Percentiles rank a stretch among this genome's conserved stretches.
phyloP scores from a whole-genome alignment of 2,329 filamentous ascomycete genomes.

The Exutisphaerella laricina region DNA sequence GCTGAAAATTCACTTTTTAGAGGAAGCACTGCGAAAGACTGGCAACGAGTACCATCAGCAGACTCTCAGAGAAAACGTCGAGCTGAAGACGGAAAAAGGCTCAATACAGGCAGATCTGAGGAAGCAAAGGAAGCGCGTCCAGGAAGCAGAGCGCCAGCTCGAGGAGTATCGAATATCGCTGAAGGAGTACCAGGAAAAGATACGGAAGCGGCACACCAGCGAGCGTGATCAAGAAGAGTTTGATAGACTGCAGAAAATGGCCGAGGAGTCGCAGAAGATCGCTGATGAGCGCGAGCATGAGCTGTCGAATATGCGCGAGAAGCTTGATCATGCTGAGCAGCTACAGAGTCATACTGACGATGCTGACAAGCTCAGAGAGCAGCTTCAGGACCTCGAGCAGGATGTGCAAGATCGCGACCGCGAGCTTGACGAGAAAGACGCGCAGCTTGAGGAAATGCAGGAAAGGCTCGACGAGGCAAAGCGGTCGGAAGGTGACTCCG shows the following conservation, averaged over 20 bases:
- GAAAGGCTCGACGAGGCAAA: constrained; percentile 37
- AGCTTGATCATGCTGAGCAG: constrained; percentile 36
- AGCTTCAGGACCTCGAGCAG: constrained; percentile 47
- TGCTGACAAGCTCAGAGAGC: constrained; percentile 40
- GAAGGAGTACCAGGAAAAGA: constrained; percentile 72
- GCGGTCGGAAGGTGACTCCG: constrained; percentile 29
- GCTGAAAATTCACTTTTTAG: constrained; percentile 92
- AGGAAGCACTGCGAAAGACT: constrained; percentile 80
- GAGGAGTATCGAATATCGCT: constrained; percentile 79
- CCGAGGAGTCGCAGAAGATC: constrained; percentile 39
- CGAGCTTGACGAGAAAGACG: constrained; percentile 37
- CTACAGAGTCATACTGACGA: constrained; percentile 30
- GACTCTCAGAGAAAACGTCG: constrained; percentile 89
- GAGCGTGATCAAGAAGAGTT: constrained; percentile 62
- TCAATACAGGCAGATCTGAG: constrained; percentile 84
- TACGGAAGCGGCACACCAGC: constrained; percentile 66
- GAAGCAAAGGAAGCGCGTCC: constrained; percentile 77
- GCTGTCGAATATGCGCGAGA: constrained; percentile 38
- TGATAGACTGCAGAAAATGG: constrained; percentile 41
- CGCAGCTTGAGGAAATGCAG: constrained; percentile 46
- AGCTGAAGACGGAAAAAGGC: constrained; percentile 86
- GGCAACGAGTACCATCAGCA: constrained; percentile 86
- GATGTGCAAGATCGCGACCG: constrained; percentile 47
- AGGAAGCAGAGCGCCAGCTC: constrained; percentile 76
- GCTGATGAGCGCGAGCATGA: constrained; percentile 40